Percentiles rank a stretch among this genome's conserved stretches.
Evolutionary conservation across 306 rosid genomes (phyloP).

Genomic region (Cucurbita argyrosperma): DNA sequence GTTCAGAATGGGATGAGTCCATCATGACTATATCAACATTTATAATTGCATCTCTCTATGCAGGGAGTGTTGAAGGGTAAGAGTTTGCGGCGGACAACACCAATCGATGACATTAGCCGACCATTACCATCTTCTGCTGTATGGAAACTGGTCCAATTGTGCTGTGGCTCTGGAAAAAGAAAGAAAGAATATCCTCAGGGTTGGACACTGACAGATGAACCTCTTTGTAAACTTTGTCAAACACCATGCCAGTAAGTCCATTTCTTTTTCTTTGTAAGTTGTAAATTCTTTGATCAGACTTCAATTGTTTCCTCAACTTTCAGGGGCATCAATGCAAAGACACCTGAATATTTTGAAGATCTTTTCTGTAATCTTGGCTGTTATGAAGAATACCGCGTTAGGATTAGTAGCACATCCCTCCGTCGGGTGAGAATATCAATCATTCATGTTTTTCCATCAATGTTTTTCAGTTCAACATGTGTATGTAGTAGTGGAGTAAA

Average conservation of each 20-base stretch:
- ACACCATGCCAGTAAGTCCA: conserved; percentile 60
- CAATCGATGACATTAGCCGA: conserved; percentile 56
- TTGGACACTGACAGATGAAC: conserved; percentile 56
- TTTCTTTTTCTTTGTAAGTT: neutral
- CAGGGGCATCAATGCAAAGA: conserved; percentile 66
- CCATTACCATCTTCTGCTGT: conserved; percentile 72
- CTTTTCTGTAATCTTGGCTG: conserved; percentile 81
- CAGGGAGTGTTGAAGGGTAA: conserved; percentile 83
- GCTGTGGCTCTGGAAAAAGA: conserved; percentile 54
- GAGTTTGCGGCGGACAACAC: conserved; percentile 74
- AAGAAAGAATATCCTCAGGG: conserved; percentile 84
- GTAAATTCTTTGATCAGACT: conserved; percentile 1
- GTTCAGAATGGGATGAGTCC: neutral
- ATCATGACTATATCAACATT: neutral
- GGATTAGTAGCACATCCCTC: conserved; percentile 69
- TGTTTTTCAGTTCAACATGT: neutral
- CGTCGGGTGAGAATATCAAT: conserved; percentile 41
- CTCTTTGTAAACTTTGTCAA: conserved; percentile 95
- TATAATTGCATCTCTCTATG: neutral
- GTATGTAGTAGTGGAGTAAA: neutral
- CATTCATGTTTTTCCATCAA: neutral
- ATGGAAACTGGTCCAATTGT: conserved; percentile 59
- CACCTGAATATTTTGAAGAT: conserved; percentile 84
- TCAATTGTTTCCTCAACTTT: conserved; percentile 21
- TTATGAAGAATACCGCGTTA: conserved; percentile 72